Percentiles rank a stretch among this genome's conserved stretches.
These are phyloP conservation scores for Tylopilus felleus DNA, from an alignment of 768 basidiomycete genomes.

Conservation along the genomic window DNA sequence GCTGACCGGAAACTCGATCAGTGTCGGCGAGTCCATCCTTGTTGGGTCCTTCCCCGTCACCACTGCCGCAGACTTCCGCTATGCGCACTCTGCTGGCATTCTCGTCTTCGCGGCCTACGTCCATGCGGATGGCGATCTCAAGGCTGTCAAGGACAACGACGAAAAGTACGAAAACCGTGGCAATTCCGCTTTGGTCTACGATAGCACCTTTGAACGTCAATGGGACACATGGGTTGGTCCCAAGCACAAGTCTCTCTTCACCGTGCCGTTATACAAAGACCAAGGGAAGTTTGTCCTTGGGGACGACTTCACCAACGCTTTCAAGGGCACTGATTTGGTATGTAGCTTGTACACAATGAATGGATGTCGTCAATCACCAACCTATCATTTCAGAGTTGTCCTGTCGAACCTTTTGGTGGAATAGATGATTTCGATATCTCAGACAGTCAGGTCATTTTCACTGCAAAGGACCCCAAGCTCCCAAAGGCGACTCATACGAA, in stretches of 20 bases:
- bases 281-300: constrained; percentile 51
- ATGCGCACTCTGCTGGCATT: constrained; percentile 47
- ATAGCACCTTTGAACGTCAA: constrained; percentile 65
- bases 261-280: constrained; percentile 52
- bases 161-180: constrained; percentile 70
- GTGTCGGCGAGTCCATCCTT: constrained; percentile 35
- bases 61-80: constrained; percentile 69
- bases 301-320: constrained; percentile 51
- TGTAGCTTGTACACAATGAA: constrained; percentile 15
- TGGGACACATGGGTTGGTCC: constrained; percentile 78
- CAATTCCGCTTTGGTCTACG: constrained; percentile 68
- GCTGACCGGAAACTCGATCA: constrained; percentile 37
- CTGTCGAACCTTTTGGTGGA: constrained; percentile 87
- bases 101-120: constrained; percentile 88
- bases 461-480: constrained; percentile 78
- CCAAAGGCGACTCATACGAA: constrained; percentile 85
- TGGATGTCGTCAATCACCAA: background rate
- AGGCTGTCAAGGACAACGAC: constrained; percentile 66
- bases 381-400: constrained; percentile 46
- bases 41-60: constrained; percentile 69
- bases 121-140: constrained; percentile 70
- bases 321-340: constrained; percentile 71
- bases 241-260: constrained; percentile 71
- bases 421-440: constrained; percentile 79
- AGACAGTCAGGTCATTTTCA: constrained; percentile 67